These are phyloP conservation scores for Lactifluus hygrophoroides DNA, from an alignment of 768 basidiomycete genomes.

Conservation along the genomic window DNA sequence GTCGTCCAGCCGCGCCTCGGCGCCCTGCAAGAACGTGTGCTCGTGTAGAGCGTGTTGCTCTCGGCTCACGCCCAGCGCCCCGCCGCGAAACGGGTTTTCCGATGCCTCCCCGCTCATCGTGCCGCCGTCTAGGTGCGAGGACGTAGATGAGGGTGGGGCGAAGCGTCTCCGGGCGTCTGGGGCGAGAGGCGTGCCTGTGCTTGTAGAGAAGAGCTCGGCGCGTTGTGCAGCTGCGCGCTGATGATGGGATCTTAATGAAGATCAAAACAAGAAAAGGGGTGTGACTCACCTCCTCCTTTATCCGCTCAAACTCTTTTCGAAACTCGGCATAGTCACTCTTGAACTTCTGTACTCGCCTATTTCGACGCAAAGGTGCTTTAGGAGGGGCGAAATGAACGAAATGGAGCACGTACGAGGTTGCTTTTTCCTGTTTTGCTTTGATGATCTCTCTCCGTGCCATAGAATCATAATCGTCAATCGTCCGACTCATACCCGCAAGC, in stretches of 20 bases:
- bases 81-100: slow-evolving; percentile 79
- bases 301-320: slow-evolving; percentile 68
- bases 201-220: slow-evolving; percentile 51
- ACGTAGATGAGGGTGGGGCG: slow-evolving; percentile 23
- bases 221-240: slow-evolving; percentile 56
- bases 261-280: neutral
- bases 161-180: slow-evolving; percentile 56
- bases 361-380: too few relatives aligned
- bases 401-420: slow-evolving; percentile 69
- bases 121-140: slow-evolving; percentile 20
- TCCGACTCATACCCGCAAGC: slow-evolving; percentile 86
- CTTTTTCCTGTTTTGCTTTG: slow-evolving; percentile 94
- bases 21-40: slow-evolving; percentile 80
- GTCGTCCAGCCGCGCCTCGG: slow-evolving; percentile 75
- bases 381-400: too few relatives aligned
- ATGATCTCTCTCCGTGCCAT: slow-evolving; percentile 97
- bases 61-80: slow-evolving; percentile 45
- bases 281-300: slow-evolving; percentile 49
- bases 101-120: slow-evolving; percentile 32
- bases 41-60: slow-evolving; percentile 80
- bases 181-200: slow-evolving; percentile 21
- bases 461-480: slow-evolving; percentile 94
- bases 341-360: slow-evolving; percentile 88
- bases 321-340: slow-evolving; percentile 79
- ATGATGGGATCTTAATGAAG: neutral